phyloP scores from a whole-genome alignment of 192 early-diverging fungal species.

The Coemansia sp. region DNA sequence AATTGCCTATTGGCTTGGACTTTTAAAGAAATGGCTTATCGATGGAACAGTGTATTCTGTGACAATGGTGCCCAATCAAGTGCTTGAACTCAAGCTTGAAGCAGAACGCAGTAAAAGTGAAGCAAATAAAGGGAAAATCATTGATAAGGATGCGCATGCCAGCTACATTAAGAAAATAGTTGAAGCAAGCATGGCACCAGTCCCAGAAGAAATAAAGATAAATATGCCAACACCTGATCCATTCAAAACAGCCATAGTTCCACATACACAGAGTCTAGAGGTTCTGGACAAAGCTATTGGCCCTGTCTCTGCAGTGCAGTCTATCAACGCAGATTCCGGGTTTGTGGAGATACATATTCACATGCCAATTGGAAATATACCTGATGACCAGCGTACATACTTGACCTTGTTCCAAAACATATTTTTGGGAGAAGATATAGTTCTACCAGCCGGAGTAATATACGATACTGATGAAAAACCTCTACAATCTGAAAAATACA shows the following conservation, averaged over 20 bases:
- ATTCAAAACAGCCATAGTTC: constrained; percentile 14
- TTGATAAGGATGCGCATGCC: constrained; percentile 41
- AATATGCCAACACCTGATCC: constrained; percentile 57
- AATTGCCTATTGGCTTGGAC: constrained; percentile 38
- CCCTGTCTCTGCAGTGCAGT: constrained; percentile 59
- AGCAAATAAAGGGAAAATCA: constrained; percentile 19
- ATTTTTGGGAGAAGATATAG: constrained; percentile 62
- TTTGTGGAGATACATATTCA: constrained; percentile 65
- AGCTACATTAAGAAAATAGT: constrained; percentile 54
- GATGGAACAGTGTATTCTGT: constrained; percentile 31
- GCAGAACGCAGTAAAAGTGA: constrained; percentile 22
- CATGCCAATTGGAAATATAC: constrained; percentile 56
- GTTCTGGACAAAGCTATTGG: constrained; percentile 17
- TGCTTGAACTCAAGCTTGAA: constrained; percentile 27
- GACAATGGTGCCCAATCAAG: constrained; percentile 29
- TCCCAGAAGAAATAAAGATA: constrained; percentile 57
- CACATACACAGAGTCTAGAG: constrained; percentile 12
- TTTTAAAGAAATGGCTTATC: constrained; percentile 45
- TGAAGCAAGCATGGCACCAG: constrained; percentile 32
- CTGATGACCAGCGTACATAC: constrained; percentile 65
- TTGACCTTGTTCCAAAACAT: constrained; percentile 76
- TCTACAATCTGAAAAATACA: constrained; percentile 6
- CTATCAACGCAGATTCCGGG: constrained; percentile 66
- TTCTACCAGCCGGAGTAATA: constrained; percentile 50
- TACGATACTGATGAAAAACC: constrained; percentile 25